Percentiles rank a stretch among this genome's conserved stretches.
Evolutionary conservation across 2,329 filamentous ascomycete species (phyloP).

Genomic region (Fusarium irregulare): DNA sequence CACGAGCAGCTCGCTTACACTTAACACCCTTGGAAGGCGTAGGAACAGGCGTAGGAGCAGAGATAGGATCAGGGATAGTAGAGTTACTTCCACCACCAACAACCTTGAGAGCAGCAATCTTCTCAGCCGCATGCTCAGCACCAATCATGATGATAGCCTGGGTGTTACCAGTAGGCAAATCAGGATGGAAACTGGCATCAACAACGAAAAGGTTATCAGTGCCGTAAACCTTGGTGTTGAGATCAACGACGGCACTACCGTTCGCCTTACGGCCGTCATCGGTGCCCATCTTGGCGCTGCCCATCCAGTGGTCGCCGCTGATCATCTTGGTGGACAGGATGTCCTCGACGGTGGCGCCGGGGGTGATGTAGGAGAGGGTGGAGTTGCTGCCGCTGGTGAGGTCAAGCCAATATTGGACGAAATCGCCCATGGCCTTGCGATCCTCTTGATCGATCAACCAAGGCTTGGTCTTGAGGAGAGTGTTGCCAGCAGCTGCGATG

Average conservation of each 20-base stretch:
- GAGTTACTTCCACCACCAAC: conserved; percentile 24
- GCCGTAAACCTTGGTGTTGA: conserved; percentile 68
- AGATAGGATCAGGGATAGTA: conserved; percentile 17
- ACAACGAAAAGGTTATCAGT: conserved; percentile 72
- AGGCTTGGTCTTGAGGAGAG: conserved; percentile 45
- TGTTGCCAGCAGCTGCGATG: conserved; percentile 42
- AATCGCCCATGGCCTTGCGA: conserved; percentile 42
- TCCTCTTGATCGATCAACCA: conserved; percentile 44
- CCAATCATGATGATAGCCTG: conserved; percentile 47
- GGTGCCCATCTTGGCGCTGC: conserved; percentile 56
- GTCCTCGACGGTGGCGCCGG: conserved; percentile 31
- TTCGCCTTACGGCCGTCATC: conserved; percentile 59
- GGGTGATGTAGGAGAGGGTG: conserved; percentile 38
- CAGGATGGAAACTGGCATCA: conserved; percentile 71
- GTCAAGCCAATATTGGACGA: conserved; percentile 45
- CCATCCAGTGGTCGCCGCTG: conserved; percentile 46
- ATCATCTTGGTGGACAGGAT: conserved; percentile 43
- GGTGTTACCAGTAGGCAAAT: conserved; percentile 45
- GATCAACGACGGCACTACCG: conserved; percentile 66
- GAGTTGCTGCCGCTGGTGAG: conserved; percentile 38
- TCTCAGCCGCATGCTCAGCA: conserved; percentile 44
- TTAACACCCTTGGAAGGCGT: conserved; percentile 8
- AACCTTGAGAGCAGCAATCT: conserved; percentile 38
- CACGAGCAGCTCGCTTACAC: conserved; percentile 17
- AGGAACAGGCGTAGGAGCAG: conserved; percentile 18